Evolutionary conservation across 495 filamentous ascomycete genomes (phyloP).

Genomic region (Xylaria acuta): DNA sequence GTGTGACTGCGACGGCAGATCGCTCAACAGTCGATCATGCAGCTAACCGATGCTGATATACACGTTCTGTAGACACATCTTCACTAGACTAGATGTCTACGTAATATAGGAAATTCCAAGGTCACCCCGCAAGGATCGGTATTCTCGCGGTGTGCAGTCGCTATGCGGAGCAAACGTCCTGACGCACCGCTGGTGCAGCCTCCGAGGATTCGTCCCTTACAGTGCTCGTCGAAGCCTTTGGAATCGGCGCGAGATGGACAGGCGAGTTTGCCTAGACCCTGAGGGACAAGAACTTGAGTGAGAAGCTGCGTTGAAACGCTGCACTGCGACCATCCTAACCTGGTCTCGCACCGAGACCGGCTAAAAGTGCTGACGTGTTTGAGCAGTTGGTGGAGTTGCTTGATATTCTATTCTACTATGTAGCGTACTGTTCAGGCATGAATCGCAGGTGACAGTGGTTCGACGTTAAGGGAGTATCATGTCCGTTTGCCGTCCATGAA

Average conservation of each 20-base stretch:
- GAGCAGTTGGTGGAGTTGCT: neutral
- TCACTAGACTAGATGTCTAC: neutral
- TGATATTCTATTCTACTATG: neutral
- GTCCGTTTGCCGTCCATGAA: neutral
- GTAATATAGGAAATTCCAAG: neutral
- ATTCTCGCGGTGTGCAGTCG: slow-evolving; percentile 15
- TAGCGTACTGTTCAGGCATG: neutral
- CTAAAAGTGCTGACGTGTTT: slow-evolving; percentile 28
- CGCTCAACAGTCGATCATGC: slow-evolving; percentile 18
- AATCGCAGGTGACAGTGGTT: neutral
- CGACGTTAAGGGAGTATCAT: neutral
- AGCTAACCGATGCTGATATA: neutral
- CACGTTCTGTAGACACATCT: neutral
- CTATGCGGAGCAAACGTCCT: slow-evolving; percentile 8
- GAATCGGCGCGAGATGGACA: neutral
- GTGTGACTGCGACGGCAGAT: slow-evolving; percentile 13
- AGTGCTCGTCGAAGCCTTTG: neutral
- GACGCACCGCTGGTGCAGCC: slow-evolving; percentile 16
- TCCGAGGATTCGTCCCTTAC: neutral
- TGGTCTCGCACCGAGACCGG: slow-evolving; percentile 28
- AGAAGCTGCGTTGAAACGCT: slow-evolving; percentile 27
- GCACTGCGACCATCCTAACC: slow-evolving; percentile 27
- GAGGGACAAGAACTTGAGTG: neutral
- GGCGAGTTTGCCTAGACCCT: slow-evolving; percentile 13
- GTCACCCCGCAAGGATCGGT: neutral